These are phyloP conservation scores for Phaffomyces thermotolerans DNA, from an alignment of 805 yeast species.

Conservation along the genomic window DNA sequence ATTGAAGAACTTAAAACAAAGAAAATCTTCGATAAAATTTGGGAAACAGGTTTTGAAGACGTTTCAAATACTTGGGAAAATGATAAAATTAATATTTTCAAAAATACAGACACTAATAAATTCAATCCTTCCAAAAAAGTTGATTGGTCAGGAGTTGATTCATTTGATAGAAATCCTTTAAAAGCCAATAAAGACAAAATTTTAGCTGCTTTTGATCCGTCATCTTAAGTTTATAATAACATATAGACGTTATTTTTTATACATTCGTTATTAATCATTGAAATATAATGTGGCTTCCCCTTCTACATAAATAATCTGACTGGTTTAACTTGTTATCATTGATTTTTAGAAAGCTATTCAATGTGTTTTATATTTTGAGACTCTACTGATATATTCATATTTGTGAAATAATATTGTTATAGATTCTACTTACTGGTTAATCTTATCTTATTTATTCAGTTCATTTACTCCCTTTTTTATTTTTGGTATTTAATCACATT, in stretches of 20 bases:
- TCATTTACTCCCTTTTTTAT: too few relatives aligned
- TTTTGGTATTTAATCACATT: too few relatives aligned
- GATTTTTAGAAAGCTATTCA: not conserved
- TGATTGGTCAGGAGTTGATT: conserved; percentile 66
- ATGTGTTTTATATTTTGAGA: not conserved
- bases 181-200: conserved; percentile 21
- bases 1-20: conserved; percentile 55
- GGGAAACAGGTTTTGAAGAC: conserved; percentile 76
- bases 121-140: conserved; percentile 41
- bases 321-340: too few relatives aligned
- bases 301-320: too few relatives aligned
- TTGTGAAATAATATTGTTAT: too few relatives aligned
- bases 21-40: conserved; percentile 60
- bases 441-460: too few relatives aligned
- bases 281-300: too few relatives aligned
- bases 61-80: conserved; percentile 66
- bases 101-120: conserved; percentile 62
- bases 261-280: too few relatives aligned
- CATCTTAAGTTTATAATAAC: too few relatives aligned
- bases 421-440: too few relatives aligned
- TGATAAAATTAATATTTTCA: conserved; percentile 66
- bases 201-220: conserved; percentile 25
- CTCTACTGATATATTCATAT: too few relatives aligned
- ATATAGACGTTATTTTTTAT: too few relatives aligned
- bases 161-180: conserved; percentile 16